phyloP scores from a whole-genome alignment of 768 basidiomycete genomes.

The Lyophyllum atratum region DNA sequence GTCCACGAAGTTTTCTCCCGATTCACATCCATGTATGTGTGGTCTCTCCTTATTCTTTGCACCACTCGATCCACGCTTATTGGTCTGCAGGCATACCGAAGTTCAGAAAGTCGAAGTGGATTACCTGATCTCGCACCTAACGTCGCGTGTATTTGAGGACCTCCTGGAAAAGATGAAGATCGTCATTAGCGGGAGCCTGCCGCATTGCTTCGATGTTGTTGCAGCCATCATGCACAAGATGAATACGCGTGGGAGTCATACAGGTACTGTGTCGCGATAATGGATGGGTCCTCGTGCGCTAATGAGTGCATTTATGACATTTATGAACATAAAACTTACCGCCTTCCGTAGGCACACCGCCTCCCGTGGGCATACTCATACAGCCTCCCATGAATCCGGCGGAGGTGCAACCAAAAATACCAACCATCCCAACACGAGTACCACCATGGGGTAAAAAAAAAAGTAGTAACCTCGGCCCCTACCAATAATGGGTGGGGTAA shows the following conservation, averaged over 20 bases:
- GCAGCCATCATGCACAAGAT: neutral
- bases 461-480: no score
- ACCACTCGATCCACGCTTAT: neutral
- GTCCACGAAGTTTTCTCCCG: slow-evolving; percentile 24
- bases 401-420: no score
- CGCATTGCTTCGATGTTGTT: slow-evolving; percentile 1
- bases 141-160: neutral
- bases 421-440: no score
- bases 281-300: neutral
- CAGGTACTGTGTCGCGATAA: neutral
- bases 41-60: neutral
- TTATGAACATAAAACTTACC: no score
- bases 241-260: neutral
- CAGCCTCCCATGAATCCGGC: no score
- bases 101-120: slow-evolving; percentile 13
- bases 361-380: no score
- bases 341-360: no score
- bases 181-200: neutral
- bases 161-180: slow-evolving; percentile 3
- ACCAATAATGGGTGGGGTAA: no score
- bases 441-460: no score
- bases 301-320: neutral
- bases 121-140: neutral
- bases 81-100: slow-evolving; percentile 11
- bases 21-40: slow-evolving; percentile 24